Evolutionary conservation across 2,329 filamentous ascomycete species (phyloP), one percentile per base, ranked within the genome.

Genomic region (Sporothrix luriei): DNA sequence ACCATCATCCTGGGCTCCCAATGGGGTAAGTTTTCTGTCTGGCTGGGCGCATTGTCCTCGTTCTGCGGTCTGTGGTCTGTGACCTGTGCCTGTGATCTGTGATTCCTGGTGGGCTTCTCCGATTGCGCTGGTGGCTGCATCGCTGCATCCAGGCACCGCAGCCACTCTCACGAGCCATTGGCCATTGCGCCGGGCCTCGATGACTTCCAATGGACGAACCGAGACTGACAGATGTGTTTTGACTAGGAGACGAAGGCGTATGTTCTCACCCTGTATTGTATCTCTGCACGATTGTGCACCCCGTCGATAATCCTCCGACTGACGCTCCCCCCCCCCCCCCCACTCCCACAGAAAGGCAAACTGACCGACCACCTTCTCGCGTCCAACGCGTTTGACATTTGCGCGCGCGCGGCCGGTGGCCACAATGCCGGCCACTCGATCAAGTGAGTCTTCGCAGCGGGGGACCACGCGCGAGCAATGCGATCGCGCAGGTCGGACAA

Each of bases 1-100:
- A 87, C 85, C 59, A 83, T 87, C 71, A 84, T 87, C 73, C 82
- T 88, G 73, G 86, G 86, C 71, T 81, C 84, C 75, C 86, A 88
- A 79, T 89, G 85, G 83, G 87, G 86, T 79, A 82, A 86, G 76
- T 73, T 61, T 16, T 59, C 38, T 68, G 66, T 72, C 33, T 16
- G 14, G 16, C 4, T 7, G 54, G n/a, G 48, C 48, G 48, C 48
- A 29, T 29, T 54, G 46, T 48, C 61, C 46, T 48, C 24, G 24
- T 43, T 40, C 26, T 71, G 13, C 43, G 74, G 38, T 49, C 24
- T 19, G 6, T 9, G 33, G 33, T 48, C 43, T 3, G 3, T 10
- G 6, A 4, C 38, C 10, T 40, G 38, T 40, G 5, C 38, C 10
- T 40, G 38, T 40, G 38, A 4, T 43, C 40, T 16, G 2, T 43